Conservation (phyloP, 2,329 filamentous ascomycete genomes). For the Colletotrichum eleusines region DNA sequence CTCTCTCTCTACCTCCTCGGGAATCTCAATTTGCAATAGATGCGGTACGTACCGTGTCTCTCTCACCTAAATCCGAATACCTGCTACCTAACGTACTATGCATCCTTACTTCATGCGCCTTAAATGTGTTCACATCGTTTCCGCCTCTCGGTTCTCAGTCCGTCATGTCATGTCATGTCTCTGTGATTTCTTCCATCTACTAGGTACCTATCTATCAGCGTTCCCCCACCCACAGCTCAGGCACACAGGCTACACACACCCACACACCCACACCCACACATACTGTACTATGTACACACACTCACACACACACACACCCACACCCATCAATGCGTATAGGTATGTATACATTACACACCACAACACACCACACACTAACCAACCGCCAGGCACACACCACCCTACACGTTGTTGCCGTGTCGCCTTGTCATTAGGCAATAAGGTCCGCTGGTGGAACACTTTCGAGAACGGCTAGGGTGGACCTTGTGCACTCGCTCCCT, state of each 20-base stretch:
- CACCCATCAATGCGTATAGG: neutral
- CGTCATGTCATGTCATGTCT: conserved; percentile 4
- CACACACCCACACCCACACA: neutral
- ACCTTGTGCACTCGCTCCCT: conserved; percentile 21
- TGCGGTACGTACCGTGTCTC: conserved; percentile 4
- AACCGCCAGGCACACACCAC: conserved; percentile 5
- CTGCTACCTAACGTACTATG: too few species aligned
- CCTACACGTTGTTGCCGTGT: conserved; percentile 4
- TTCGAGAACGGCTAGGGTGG: conserved; percentile 5
- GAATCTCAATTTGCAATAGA: conserved; percentile 17
- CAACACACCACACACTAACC: neutral
- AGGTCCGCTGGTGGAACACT: conserved; percentile 11
- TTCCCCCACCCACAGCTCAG: neutral
- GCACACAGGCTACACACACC: conserved; percentile 1
- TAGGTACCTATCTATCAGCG: neutral
- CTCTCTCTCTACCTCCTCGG: neutral
- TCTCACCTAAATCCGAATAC: neutral
- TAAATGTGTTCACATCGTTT: neutral
- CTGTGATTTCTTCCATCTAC: conserved; percentile 1
- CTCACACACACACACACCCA: too few species aligned
- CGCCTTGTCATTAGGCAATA: conserved; percentile 10
- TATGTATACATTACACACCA: too few species aligned
- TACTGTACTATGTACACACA: conserved; percentile 1
- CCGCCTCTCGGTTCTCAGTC: neutral
- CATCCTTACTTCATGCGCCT: neutral